Evolutionary conservation across 805 yeast genomes (phyloP).

Genomic region (Huiozyma naganishii): DNA sequence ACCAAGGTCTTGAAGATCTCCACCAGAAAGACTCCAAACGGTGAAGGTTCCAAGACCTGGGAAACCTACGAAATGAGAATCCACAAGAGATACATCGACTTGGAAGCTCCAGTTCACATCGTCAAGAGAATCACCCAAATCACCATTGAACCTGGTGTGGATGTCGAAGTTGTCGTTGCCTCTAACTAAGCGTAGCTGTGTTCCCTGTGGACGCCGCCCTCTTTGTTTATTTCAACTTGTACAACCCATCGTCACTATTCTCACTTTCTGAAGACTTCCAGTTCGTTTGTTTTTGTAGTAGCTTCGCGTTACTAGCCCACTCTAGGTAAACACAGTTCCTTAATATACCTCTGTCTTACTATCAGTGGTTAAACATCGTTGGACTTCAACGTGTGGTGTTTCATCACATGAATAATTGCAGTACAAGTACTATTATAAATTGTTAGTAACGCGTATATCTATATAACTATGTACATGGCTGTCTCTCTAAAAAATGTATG

Average conservation of each 20-base stretch:
- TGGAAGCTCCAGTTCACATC: slow-evolving; percentile 88
- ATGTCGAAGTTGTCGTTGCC: slow-evolving; percentile 88
- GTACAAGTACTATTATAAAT: too few species aligned
- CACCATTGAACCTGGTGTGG: slow-evolving; percentile 99
- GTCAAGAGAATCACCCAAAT: slow-evolving; percentile 95
- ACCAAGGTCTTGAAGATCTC: slow-evolving; percentile 95
- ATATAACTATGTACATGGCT: too few species aligned
- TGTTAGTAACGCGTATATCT: too few species aligned
- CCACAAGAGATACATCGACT: slow-evolving; percentile 99
- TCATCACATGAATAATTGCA: slow-evolving; percentile 1
- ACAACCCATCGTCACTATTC: background rate
- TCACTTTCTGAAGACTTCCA: background rate
- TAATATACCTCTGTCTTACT: slow-evolving; percentile 31
- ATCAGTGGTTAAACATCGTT: slow-evolving; percentile 27
- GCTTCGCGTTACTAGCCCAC: slow-evolving; percentile 19
- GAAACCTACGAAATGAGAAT: slow-evolving; percentile 99
- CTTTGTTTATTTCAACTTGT: background rate
- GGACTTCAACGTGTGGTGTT: too few species aligned
- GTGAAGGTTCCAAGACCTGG: slow-evolving; percentile 99
- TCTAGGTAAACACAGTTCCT: slow-evolving; percentile 30
- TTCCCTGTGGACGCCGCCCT: background rate
- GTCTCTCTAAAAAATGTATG: too few species aligned
- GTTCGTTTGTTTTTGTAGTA: background rate
- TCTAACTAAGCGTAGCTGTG: slow-evolving; percentile 12
- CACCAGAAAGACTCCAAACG: slow-evolving; percentile 99